phyloP scores from a whole-genome alignment of 306 rosid genomes.

The Citrullus amarus region DNA sequence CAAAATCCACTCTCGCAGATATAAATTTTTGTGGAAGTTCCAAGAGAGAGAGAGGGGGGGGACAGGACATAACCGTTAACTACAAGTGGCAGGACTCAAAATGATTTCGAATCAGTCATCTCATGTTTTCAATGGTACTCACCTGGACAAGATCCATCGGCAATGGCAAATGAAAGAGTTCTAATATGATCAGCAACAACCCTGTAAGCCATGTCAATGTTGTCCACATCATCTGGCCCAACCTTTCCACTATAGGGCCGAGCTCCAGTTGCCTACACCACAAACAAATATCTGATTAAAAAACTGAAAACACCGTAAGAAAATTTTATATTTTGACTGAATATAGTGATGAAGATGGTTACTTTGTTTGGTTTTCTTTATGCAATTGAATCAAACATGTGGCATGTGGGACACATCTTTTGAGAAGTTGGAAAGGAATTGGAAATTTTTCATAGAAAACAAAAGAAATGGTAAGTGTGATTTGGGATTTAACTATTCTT shows the following conservation, averaged over 20 bases:
- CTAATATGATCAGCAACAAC: constrained; percentile 56
- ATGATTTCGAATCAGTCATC: background rate
- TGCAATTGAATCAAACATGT: background rate
- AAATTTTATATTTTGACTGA: background rate
- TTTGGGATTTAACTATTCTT: background rate
- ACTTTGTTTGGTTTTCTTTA: background rate
- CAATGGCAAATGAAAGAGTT: constrained; percentile 85
- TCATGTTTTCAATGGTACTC: constrained; percentile 2
- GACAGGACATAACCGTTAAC: background rate
- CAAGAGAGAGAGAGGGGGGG: too few relatives aligned
- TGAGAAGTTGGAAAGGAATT: background rate
- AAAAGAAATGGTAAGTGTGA: background rate
- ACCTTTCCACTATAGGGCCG: constrained; percentile 78
- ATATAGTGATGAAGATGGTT: background rate
- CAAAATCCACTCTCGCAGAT: background rate
- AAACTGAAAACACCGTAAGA: background rate
- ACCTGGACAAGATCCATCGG: constrained; percentile 99
- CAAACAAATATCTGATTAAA: constrained; percentile 7
- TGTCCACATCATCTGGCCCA: constrained; percentile 70
- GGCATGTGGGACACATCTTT: background rate
- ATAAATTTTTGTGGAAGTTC: background rate
- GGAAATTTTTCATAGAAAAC: background rate
- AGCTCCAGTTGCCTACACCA: constrained; percentile 72
- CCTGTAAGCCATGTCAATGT: constrained; percentile 93
- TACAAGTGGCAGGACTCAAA: background rate